Conservation (phyloP, 108 stramenopile genomes). For the Cyclotella atomus region DNA sequence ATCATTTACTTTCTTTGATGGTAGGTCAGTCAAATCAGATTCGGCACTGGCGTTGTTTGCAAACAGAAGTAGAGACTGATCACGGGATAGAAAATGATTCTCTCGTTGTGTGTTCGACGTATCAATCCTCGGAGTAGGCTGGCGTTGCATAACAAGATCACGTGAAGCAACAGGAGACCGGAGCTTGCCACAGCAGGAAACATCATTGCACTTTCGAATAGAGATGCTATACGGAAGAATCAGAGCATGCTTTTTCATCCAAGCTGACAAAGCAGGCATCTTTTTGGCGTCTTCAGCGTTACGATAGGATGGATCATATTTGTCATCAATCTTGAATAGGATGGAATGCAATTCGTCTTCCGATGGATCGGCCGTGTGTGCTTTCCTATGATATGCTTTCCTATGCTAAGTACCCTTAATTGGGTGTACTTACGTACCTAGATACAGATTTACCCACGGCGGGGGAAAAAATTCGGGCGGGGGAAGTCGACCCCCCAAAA, state of each 20-base stretch:
- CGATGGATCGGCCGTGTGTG: background rate
- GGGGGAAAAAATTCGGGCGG: no score
- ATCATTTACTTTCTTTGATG: background rate
- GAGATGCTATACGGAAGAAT: background rate
- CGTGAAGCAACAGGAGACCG: background rate
- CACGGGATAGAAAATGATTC: background rate
- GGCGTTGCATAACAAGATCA: background rate
- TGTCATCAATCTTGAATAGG: background rate
- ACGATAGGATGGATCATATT: background rate
- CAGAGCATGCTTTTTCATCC: background rate
- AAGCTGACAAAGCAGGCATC: background rate
- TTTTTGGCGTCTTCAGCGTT: background rate
- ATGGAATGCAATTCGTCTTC: background rate
- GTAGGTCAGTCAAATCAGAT: conserved; percentile 9
- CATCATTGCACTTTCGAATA: background rate
- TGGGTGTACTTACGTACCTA: no score
- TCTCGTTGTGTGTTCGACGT: background rate
- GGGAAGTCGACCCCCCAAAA: no score
- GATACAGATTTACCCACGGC: no score
- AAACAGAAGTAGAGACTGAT: background rate
- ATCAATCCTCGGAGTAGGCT: conserved; percentile 1
- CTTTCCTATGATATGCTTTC: no score
- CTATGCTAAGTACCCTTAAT: no score
- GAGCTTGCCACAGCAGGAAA: background rate
- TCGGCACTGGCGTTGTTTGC: background rate